A percentile compares a stretch with the other conserved stretches of the same genome.
Evolutionary conservation across 805 yeast genomes (phyloP).

Genomic region (Kluyveromyces nonfermentans): DNA sequence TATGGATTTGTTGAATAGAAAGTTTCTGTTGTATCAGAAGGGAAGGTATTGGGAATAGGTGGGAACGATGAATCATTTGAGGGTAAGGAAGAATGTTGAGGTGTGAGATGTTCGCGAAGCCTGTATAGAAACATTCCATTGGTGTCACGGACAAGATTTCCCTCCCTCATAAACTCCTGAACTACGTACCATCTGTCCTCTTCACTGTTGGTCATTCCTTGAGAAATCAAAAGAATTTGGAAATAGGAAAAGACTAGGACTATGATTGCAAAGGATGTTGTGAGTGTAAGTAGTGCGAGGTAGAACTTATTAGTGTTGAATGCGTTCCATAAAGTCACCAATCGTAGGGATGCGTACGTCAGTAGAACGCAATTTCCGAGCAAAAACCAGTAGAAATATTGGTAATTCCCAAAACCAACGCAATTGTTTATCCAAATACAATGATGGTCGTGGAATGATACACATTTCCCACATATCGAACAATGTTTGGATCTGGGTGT

Average conservation of each 20-base stretch:
- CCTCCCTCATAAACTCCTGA: slow-evolving; percentile 39
- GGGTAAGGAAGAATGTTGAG: not conserved
- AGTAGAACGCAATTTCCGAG: slow-evolving; percentile 38
- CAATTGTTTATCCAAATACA: slow-evolving; percentile 69
- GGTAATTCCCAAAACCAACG: slow-evolving; percentile 56
- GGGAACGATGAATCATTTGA: too few relatives aligned
- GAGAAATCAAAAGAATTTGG: slow-evolving; percentile 42
- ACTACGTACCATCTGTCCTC: slow-evolving; percentile 61
- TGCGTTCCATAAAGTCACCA: slow-evolving; percentile 5
- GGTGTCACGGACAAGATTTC: slow-evolving; percentile 24
- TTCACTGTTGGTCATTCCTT: slow-evolving; percentile 74
- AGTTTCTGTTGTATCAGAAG: not conserved
- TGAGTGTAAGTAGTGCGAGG: slow-evolving; percentile 36
- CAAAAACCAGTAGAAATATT: slow-evolving; percentile 51
- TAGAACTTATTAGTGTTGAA: slow-evolving; percentile 12
- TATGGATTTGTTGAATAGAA: slow-evolving; percentile 26
- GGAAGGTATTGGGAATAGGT: too few relatives aligned
- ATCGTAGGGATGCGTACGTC: slow-evolving; percentile 35
- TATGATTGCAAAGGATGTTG: slow-evolving; percentile 37
- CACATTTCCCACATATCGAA: slow-evolving; percentile 53
- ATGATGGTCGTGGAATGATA: slow-evolving; percentile 62
- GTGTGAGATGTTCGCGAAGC: not conserved
- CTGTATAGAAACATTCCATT: slow-evolving; percentile 6
- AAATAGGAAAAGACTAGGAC: slow-evolving; percentile 34
- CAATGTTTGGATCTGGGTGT: slow-evolving; percentile 75